Percentiles rank a stretch among this genome's conserved stretches.
phyloP scores from a whole-genome alignment of 228 moss, liverwort and hornwort genomes.

The Sphagnum magellanicum region DNA sequence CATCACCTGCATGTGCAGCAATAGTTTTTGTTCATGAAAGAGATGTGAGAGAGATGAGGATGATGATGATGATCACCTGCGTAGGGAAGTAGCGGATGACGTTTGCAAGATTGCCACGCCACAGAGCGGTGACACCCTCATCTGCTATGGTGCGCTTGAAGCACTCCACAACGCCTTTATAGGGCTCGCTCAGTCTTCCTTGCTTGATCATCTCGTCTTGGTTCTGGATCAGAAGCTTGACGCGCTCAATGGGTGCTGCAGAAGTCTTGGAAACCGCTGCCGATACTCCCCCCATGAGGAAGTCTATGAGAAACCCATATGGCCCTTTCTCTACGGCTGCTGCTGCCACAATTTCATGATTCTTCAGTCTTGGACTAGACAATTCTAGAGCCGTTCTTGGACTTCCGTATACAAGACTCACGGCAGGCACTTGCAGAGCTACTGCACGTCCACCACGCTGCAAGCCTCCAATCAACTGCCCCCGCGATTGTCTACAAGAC shows the following conservation, averaged over 20 bases:
- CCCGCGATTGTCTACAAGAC: no score
- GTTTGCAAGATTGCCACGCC: slow-evolving; percentile 41
- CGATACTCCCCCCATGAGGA: slow-evolving; percentile 41
- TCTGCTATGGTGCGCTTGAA: slow-evolving; percentile 30
- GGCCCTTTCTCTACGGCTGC: slow-evolving; percentile 30
- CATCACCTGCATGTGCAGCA: no score
- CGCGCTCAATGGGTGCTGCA: slow-evolving; percentile 51
- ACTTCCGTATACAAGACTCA: no score
- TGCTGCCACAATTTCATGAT: slow-evolving; percentile 8
- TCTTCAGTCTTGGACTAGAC: no score
- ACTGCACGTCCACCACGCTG: no score
- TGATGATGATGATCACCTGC: slow-evolving; percentile 15
- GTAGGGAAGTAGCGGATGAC: slow-evolving; percentile 48
- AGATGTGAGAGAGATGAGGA: not conserved
- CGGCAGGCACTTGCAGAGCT: no score
- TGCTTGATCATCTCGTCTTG: slow-evolving; percentile 49
- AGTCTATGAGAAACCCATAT: slow-evolving; percentile 30
- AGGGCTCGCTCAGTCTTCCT: slow-evolving; percentile 28
- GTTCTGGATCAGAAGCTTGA: slow-evolving; percentile 45
- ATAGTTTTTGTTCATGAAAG: no score
- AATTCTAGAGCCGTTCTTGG: no score
- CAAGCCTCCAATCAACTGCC: no score
- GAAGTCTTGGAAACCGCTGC: slow-evolving; percentile 46
- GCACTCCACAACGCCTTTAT: slow-evolving; percentile 33
- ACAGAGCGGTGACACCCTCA: slow-evolving; percentile 20